These are phyloP conservation scores for Cryptococcus neoformans DNA, from an alignment of 1,284 basidiomycete species.

Conservation along the genomic window DNA sequence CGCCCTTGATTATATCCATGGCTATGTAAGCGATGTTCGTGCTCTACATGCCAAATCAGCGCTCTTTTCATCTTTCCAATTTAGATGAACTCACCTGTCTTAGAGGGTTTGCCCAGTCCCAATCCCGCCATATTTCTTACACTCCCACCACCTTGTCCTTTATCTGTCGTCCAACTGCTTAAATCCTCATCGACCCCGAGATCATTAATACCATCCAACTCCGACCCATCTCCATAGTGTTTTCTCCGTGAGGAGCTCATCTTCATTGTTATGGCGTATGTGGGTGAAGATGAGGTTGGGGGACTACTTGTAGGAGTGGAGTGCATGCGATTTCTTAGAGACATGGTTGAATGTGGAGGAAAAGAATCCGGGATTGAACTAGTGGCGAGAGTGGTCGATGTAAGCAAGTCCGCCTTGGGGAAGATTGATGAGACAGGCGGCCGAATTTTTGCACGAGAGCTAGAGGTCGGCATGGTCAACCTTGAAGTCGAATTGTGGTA, in stretches of 20 bases:
- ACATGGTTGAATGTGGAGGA: no score
- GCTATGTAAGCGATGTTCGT: slow-evolving; percentile 5
- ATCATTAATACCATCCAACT: slow-evolving; percentile 88
- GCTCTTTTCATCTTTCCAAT: slow-evolving; percentile 56
- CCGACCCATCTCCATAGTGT: slow-evolving; percentile 86
- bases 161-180: neutral
- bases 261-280: slow-evolving; percentile 58
- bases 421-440: slow-evolving; percentile 71
- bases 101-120: neutral
- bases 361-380: slow-evolving; percentile 4
- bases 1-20: slow-evolving; percentile 4
- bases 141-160: neutral
- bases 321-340: slow-evolving; percentile 41
- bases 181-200: slow-evolving; percentile 73
- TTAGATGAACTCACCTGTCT: neutral
- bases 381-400: slow-evolving; percentile 12
- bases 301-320: neutral
- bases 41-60: slow-evolving; percentile 34
- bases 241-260: slow-evolving; percentile 62
- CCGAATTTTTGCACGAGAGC: slow-evolving; percentile 63
- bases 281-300: no score
- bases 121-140: slow-evolving; percentile 24
- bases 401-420: slow-evolving; percentile 30
- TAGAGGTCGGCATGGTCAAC: slow-evolving; percentile 73
- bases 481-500: slow-evolving; percentile 48